phyloP scores from a whole-genome alignment of 257 asterid species.

The Leonotis leonurus region DNA sequence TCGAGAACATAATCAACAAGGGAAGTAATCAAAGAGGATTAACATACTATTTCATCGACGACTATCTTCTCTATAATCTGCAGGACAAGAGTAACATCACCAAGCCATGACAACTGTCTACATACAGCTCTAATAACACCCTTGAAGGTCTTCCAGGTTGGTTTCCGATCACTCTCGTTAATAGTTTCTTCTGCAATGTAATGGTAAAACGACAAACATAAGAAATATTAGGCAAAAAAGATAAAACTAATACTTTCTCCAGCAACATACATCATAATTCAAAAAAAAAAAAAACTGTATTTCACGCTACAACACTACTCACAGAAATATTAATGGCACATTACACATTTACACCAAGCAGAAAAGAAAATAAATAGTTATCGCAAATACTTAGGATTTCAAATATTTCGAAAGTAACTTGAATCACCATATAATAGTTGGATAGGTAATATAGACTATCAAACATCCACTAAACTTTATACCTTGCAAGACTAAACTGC shows the following conservation, averaged over 20 bases:
- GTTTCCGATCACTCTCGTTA: constrained; percentile 32
- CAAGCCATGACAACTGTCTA: constrained; percentile 57
- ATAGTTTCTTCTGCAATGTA: constrained; percentile 41
- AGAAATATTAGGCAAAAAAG: not conserved
- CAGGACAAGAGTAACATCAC: constrained; percentile 57
- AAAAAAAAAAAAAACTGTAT: no score
- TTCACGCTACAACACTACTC: not conserved
- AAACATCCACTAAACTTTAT: not conserved
- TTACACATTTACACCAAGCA: no score
- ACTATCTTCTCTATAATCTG: constrained; percentile 67
- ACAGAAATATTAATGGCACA: not conserved
- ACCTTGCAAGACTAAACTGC: not conserved
- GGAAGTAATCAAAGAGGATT: not conserved
- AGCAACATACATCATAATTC: not conserved
- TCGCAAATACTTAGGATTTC: not conserved
- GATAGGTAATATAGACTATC: not conserved
- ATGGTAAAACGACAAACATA: constrained; percentile 14
- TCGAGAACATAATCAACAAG: not conserved
- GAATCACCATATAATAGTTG: not conserved
- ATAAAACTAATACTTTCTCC: not conserved
- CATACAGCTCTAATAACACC: constrained; percentile 39
- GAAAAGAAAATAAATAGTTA: no score
- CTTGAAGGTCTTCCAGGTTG: constrained; percentile 46
- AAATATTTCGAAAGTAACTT: not conserved
- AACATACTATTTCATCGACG: constrained; percentile 64